Base-by-base conservation (phyloP, 352 stramenopile species). In the Aphanomyces euteiches region DNA sequence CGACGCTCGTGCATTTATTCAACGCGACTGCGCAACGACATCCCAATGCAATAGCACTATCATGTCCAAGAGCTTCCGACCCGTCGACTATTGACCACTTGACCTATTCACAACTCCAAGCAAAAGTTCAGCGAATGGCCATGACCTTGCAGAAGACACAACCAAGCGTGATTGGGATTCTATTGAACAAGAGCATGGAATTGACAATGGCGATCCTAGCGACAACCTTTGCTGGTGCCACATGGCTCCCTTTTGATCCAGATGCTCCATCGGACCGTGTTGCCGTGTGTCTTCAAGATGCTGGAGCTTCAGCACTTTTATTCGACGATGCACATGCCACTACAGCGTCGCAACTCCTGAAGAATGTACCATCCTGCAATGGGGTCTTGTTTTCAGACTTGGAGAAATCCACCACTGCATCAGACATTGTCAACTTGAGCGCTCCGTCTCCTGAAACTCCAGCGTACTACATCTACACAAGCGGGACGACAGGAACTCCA, bases 391-490 rank as follows among this genome's bases (percentile, higher is more conserved):
- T n/a, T 50, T 12, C 43, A 12, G 10, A 12, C 10, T 50, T 50
- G 43, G 43, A 50, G 10, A 50, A 12, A 12, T n/a, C 10, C 43
- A n/a, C 1, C 10, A 50, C 43, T 12, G 17, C 43, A n/a, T n/a
- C 43, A n/a, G 10, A 50, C 43, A n/a, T n/a, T 50, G 43, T 12
- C 43, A n/a, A n/a, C 10, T n/a, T 50, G 10, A n/a, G 43, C 0
- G 17, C 56, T 34, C 56, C 56, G 4, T 47, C 56, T 15, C 56
- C 56, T 4, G n/a, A 34, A 38, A 63, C 10, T 8, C 19, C 56
- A n/a, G 56, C 56, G 56, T 63, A 63, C 56, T 63, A 40, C 28
- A 63, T 63, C 56, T 63, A 63, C 56, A 63, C 56, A 7, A 63
- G 56, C 56, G 56, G 56, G 10, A 63, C 56, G 28, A 63, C 56